A percentile compares a stretch with the other conserved stretches of the same genome.
phyloP scores from a whole-genome alignment of 2,329 filamentous ascomycete species.

The Colletotrichum aenigma region DNA sequence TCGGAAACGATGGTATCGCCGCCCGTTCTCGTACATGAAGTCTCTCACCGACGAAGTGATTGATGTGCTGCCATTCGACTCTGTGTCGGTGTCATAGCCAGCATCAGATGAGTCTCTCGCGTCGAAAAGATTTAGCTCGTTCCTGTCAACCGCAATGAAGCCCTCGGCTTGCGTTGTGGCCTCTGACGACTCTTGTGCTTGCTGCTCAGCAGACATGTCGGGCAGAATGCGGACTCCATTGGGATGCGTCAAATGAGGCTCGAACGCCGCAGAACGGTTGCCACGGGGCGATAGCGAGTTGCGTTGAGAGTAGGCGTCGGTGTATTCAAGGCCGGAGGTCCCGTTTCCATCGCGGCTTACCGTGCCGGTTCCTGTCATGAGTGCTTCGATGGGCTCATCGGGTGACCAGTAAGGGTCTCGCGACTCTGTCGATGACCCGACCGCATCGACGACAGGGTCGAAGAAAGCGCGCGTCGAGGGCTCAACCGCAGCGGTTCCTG shows the following conservation, averaged over 20 bases:
- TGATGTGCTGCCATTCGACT: conserved; percentile 41
- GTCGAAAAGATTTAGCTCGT: conserved; percentile 23
- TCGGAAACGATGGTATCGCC: conserved; percentile 60
- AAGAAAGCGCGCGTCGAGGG: background rate
- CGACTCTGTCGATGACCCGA: background rate
- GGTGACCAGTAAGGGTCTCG: background rate
- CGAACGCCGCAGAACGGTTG: conserved; percentile 20
- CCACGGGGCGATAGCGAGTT: background rate
- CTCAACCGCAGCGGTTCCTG: background rate
- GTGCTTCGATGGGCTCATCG: background rate
- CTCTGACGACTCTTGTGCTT: conserved; percentile 38
- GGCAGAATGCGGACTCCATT: conserved; percentile 42
- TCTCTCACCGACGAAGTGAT: conserved; percentile 47
- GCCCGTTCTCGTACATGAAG: conserved; percentile 60
- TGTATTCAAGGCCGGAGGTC: background rate
- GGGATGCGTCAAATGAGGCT: conserved; percentile 38
- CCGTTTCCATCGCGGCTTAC: background rate
- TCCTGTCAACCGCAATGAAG: conserved; percentile 38
- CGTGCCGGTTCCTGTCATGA: background rate
- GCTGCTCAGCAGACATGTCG: conserved; percentile 34
- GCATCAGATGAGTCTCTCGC: conserved; percentile 33
- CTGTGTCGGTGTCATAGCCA: conserved; percentile 40
- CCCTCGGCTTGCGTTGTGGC: conserved; percentile 40
- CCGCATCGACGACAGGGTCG: background rate
- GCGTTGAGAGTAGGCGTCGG: background rate